A percentile compares a stretch with the other conserved stretches of the same genome.
Conservation (phyloP, 306 rosid species). For the Sicyos baderoa region DNA sequence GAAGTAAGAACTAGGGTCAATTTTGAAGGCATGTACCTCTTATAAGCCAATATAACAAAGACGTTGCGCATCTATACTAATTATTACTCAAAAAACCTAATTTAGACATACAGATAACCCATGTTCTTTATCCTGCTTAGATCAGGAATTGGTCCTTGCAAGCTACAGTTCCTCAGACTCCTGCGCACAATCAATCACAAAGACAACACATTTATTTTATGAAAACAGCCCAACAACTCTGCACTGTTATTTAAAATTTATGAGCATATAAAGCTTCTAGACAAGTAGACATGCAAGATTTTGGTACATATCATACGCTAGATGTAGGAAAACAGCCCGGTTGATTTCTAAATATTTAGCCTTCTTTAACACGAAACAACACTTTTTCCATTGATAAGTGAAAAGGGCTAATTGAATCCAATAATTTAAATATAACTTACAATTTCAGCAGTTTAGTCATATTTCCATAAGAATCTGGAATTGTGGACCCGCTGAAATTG, state of each 20-base stretch:
- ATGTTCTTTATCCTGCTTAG: slow-evolving; percentile 50
- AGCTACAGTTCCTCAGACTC: slow-evolving; percentile 80
- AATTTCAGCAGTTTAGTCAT: slow-evolving; percentile 38
- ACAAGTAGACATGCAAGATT: neutral
- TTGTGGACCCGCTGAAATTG: slow-evolving; percentile 31
- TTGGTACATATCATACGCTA: neutral
- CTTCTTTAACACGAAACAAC: too few relatives aligned
- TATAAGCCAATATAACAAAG: neutral
- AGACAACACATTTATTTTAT: neutral
- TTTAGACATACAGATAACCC: slow-evolving; percentile 55
- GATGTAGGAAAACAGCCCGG: neutral
- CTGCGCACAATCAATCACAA: slow-evolving; percentile 32
- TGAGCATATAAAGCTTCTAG: neutral
- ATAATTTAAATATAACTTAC: slow-evolving; percentile 29
- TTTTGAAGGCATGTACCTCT: neutral
- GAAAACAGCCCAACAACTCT: neutral
- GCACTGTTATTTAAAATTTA: neutral
- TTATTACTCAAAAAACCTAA: neutral
- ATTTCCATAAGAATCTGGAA: slow-evolving; percentile 34
- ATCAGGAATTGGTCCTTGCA: slow-evolving; percentile 83
- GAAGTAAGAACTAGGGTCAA: neutral
- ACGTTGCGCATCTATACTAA: neutral
- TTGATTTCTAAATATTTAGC: neutral
- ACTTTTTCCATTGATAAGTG: too few relatives aligned
- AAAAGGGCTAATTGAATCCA: neutral